Evolutionary conservation across 2,329 filamentous ascomycete species (phyloP).

Genomic region (Pestalotiopsis sp.): DNA sequence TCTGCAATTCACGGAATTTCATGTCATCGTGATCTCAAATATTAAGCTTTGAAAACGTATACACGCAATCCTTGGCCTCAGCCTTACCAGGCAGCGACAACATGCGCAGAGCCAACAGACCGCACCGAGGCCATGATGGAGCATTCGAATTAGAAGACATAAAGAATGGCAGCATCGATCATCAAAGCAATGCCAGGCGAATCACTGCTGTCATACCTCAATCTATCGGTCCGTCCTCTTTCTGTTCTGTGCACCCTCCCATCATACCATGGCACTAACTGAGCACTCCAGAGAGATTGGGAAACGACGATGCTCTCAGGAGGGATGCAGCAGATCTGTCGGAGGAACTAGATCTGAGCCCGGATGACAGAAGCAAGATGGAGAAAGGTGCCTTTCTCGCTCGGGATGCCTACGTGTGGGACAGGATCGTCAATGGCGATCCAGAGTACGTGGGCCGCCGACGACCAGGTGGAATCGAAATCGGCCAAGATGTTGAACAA

Average conservation of each 20-base stretch:
- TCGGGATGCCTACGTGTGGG: background rate
- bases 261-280: too few species aligned
- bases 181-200: too few species aligned
- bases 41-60: too few species aligned
- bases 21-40: too few species aligned
- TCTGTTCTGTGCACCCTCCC: background rate
- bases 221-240: background rate
- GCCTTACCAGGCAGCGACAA: too few species aligned
- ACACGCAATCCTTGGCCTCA: too few species aligned
- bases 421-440: background rate
- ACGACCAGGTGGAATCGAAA: background rate
- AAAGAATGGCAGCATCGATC: too few species aligned
- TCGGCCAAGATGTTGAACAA: slow-evolving; percentile 33
- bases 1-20: too few species aligned
- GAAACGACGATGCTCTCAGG: background rate
- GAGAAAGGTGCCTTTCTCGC: background rate
- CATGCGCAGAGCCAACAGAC: too few species aligned
- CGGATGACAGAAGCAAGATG: background rate
- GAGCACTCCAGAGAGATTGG: background rate
- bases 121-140: too few species aligned
- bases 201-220: too few species aligned
- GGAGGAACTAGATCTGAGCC: background rate
- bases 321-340: background rate
- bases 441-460: background rate
- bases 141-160: too few species aligned